Percentiles rank a stretch among this genome's conserved stretches.
Evolutionary conservation across 306 rosid species (phyloP).

Genomic region (Abrus precatorius): DNA sequence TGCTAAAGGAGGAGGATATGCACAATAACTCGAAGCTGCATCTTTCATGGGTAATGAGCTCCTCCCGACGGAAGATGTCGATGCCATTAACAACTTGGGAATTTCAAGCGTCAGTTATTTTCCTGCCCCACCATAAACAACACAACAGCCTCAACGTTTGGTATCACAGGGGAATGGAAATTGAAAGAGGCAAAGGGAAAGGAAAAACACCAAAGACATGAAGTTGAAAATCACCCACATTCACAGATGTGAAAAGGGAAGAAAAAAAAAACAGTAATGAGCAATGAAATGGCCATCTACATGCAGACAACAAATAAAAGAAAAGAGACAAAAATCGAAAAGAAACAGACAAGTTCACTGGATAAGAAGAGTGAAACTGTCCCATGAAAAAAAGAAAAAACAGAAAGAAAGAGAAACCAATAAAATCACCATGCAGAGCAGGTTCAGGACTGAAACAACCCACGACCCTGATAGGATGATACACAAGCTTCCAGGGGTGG

Average conservation of each 20-base stretch:
- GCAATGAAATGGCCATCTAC: conserved; percentile 43
- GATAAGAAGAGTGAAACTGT: conserved; percentile 45
- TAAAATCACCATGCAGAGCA: conserved; percentile 60
- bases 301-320: conserved; percentile 51
- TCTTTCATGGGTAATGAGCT: conserved; percentile 61
- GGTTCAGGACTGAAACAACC: conserved; percentile 51
- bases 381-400: conserved; percentile 33
- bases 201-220: background rate
- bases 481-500: conserved; percentile 48
- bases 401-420: conserved; percentile 29
- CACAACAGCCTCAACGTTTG: conserved; percentile 33
- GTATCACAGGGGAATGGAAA: conserved; percentile 37
- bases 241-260: conserved; percentile 11
- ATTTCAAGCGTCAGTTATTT: conserved; percentile 39
- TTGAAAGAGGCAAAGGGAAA: background rate
- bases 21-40: conserved; percentile 43
- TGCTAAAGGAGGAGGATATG: conserved; percentile 71
- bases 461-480: conserved; percentile 50
- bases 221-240: conserved; percentile 30
- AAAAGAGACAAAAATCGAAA: conserved; percentile 44
- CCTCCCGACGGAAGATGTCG: conserved; percentile 64
- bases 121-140: conserved; percentile 51
- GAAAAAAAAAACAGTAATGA: background rate
- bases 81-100: conserved; percentile 65
- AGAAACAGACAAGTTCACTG: conserved; percentile 56